Evolutionary conservation across 148 eudicot genomes (phyloP).

Genomic region (Camellia granthamiana): DNA sequence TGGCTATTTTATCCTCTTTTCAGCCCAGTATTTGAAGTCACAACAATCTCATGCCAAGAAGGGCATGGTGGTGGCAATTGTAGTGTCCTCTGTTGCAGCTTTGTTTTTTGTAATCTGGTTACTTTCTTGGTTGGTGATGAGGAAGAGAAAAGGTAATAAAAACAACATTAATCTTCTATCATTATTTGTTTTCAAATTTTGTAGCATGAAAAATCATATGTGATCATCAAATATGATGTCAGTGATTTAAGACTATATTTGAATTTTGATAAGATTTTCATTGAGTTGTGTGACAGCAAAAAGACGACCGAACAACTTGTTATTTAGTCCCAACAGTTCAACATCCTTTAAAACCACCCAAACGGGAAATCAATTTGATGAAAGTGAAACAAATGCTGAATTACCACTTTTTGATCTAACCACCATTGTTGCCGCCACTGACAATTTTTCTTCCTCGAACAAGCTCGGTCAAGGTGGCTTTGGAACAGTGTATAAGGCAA

Average conservation of each 20-base stretch:
- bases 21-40: neutral
- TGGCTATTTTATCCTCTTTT: neutral
- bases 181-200: neutral
- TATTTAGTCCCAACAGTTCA: slow-evolving; percentile 5
- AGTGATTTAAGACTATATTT: too few species aligned
- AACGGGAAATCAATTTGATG: slow-evolving; percentile 26
- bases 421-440: slow-evolving; percentile 22
- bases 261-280: neutral
- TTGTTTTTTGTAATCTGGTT: slow-evolving; percentile 16
- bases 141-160: slow-evolving; percentile 34
- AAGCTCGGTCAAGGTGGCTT: slow-evolving; percentile 35
- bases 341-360: neutral
- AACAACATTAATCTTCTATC: neutral
- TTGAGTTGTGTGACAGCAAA: slow-evolving; percentile 13
- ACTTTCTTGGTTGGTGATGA: slow-evolving; percentile 21
- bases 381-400: slow-evolving; percentile 26
- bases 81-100: slow-evolving; percentile 20
- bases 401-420: slow-evolving; percentile 21
- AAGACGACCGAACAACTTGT: slow-evolving; percentile 20
- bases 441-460: slow-evolving; percentile 16
- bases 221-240: too few species aligned
- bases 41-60: neutral
- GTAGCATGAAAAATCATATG: neutral
- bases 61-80: neutral
- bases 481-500: slow-evolving; percentile 30